Conservation (phyloP, 129 eudicot species). For the Mikania micrantha region DNA sequence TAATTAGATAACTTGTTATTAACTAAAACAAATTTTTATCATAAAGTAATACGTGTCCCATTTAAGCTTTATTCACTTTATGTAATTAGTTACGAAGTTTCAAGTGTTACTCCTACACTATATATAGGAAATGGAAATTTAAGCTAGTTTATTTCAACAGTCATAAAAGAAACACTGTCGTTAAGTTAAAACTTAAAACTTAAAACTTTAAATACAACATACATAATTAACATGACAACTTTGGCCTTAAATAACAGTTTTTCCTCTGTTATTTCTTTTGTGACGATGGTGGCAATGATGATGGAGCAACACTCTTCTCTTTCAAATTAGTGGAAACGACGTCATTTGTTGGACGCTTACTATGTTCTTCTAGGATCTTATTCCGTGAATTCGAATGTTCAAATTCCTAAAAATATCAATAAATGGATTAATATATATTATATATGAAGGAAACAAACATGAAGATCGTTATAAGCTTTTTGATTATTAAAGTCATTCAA, state of each 20-base stretch:
- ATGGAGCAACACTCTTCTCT: constrained; percentile 21
- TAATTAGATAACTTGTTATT: no score
- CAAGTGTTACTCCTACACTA: neutral
- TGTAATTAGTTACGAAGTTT: neutral
- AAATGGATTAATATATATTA: neutral
- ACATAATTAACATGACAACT: constrained; percentile 12
- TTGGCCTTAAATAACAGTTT: constrained; percentile 19
- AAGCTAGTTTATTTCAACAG: constrained; percentile 17
- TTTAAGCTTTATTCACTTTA: no score
- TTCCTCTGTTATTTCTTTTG: constrained; percentile 39
- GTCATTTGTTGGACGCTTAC: constrained; percentile 19
- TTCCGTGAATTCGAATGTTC: constrained; percentile 5
- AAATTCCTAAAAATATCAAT: constrained; percentile 12
- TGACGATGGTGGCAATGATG: constrained; percentile 40
- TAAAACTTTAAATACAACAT: no score
- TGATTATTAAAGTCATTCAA: no score
- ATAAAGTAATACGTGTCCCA: no score
- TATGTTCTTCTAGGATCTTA: constrained; percentile 16
- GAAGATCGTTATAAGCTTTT: no score
- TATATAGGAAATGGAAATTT: neutral
- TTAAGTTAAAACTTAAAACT: constrained; percentile 6
- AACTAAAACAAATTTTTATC: no score
- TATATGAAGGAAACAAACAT: neutral
- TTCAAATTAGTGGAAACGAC: constrained; percentile 7
- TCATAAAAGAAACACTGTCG: constrained; percentile 10